These are phyloP conservation scores for carrot (Daucus carota) DNA, from an alignment of 129 eudicot genomes.

Conservation along the genomic window DNA sequence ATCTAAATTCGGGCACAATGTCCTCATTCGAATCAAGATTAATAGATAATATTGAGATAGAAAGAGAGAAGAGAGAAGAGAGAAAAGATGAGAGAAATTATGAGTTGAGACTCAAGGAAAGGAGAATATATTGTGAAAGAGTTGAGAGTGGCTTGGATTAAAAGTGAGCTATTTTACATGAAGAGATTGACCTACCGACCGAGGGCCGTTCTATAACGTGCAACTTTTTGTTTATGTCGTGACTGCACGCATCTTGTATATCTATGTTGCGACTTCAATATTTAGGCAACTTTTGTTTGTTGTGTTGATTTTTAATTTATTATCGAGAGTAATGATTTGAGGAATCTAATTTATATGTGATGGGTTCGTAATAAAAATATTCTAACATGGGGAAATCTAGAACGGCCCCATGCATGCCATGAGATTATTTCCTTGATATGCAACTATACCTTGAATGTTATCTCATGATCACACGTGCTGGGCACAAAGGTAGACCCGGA, in stretches of 20 bases:
- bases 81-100: background rate
- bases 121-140: background rate
- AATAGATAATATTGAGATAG: background rate
- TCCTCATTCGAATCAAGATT: constrained; percentile 44
- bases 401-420: background rate
- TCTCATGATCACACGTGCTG: background rate
- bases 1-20: constrained; percentile 77
- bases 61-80: background rate
- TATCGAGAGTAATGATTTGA: background rate
- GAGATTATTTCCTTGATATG: background rate
- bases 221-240: constrained; percentile 50
- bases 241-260: constrained; percentile 64
- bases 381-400: constrained; percentile 7
- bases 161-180: constrained; percentile 10
- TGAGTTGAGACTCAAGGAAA: background rate
- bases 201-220: constrained; percentile 58
- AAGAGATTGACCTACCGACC: constrained; percentile 45
- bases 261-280: background rate
- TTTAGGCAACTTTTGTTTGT: background rate
- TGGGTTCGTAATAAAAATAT: background rate
- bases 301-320: background rate
- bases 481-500: constrained; percentile 3
- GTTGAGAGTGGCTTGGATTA: constrained; percentile 13
- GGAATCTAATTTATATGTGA: background rate
- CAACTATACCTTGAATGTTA: background rate